A percentile compares a stretch with the other conserved stretches of the same genome.
phyloP scores from a whole-genome alignment of 257 asterid genomes.

The Scutellaria minor region DNA sequence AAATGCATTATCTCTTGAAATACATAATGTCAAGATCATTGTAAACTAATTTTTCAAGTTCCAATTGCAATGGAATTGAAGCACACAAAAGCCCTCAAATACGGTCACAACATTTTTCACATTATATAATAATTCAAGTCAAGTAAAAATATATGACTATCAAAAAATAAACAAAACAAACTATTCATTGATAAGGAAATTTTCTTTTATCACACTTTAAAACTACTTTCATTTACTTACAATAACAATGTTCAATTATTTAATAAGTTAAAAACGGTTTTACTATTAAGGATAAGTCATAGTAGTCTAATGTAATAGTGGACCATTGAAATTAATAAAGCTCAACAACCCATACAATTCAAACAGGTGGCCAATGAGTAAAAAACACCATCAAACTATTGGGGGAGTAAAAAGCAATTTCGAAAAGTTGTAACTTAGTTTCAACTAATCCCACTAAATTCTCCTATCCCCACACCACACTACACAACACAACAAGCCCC shows the following conservation, averaged over 20 bases:
- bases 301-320: neutral
- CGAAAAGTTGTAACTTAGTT: conserved; percentile 27
- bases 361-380: conserved; percentile 22
- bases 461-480: conserved; percentile 27
- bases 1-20: too few relatives aligned
- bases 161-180: too few relatives aligned
- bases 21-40: too few relatives aligned
- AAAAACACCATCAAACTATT: conserved; percentile 30
- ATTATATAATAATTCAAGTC: too few relatives aligned
- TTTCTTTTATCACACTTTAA: neutral
- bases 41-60: too few relatives aligned
- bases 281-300: conserved; percentile 29
- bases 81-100: too few relatives aligned
- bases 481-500: neutral
- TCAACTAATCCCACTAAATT: conserved; percentile 37
- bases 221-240: neutral
- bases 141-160: too few relatives aligned
- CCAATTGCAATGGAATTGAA: too few relatives aligned
- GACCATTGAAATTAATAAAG: neutral
- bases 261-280: neutral
- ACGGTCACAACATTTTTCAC: too few relatives aligned
- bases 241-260: neutral
- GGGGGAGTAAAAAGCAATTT: conserved; percentile 21
- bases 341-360: conserved; percentile 22
- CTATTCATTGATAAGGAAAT: neutral